Conservation (phyloP, 805 yeast genomes). For the Ogataea angusta region DNA sequence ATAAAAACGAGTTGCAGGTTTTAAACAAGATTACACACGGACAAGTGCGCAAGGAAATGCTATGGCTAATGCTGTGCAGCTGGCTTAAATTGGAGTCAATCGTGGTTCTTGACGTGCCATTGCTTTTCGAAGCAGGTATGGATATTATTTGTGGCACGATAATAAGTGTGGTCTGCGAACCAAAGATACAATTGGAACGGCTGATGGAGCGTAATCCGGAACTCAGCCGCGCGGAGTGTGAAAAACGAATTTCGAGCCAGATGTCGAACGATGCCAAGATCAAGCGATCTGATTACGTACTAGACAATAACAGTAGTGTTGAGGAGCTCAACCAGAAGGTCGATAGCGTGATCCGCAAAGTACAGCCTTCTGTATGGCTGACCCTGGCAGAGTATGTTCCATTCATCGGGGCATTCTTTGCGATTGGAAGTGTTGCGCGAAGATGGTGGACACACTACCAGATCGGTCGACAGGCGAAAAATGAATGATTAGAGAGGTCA, state of each 20-base stretch:
- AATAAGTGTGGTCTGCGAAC: conserved; percentile 63
- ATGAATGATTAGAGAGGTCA: neutral
- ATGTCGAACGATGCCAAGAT: conserved; percentile 61
- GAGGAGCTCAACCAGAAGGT: conserved; percentile 43
- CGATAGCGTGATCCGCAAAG: conserved; percentile 35
- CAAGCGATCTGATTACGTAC: conserved; percentile 57
- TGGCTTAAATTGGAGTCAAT: conserved; percentile 58
- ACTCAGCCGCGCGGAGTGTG: conserved; percentile 61
- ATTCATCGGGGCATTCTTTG: conserved; percentile 18
- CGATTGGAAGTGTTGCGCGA: neutral
- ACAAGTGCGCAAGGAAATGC: conserved; percentile 68
- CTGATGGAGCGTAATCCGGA: conserved; percentile 65
- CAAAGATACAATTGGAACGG: conserved; percentile 58
- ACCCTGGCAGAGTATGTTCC: conserved; percentile 18
- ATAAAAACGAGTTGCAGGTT: conserved; percentile 51
- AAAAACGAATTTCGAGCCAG: conserved; percentile 71
- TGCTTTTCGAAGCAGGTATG: conserved; percentile 77
- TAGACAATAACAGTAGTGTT: conserved; percentile 56
- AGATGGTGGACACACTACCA: conserved; percentile 2
- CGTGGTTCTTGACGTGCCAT: conserved; percentile 85
- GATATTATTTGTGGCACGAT: conserved; percentile 68
- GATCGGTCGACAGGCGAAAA: neutral
- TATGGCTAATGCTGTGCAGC: conserved; percentile 48
- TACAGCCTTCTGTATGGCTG: conserved; percentile 36
- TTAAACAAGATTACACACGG: conserved; percentile 86